Evolutionary conservation across 495 filamentous ascomycete species (phyloP).

Genomic region (Aspergillus taichungensis): DNA sequence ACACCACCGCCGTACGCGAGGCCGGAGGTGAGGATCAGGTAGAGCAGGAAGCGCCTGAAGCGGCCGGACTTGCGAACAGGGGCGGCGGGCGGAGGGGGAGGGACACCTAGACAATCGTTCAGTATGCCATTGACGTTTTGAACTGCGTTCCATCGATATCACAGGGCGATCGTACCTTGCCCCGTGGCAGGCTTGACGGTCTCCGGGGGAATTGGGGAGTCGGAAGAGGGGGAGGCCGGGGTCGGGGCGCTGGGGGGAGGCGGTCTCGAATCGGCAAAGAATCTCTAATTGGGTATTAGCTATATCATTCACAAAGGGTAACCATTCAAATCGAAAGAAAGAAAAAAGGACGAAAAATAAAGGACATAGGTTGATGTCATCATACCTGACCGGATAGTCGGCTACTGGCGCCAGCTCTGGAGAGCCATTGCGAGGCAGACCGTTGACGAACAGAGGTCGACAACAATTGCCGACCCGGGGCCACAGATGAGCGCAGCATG

Average conservation of each 20-base stretch:
- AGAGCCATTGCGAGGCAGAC: conserved; percentile 38
- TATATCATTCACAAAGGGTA: too few species aligned
- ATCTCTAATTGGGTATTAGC: conserved; percentile 20
- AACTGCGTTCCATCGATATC: conserved; percentile 6
- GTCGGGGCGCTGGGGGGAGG: conserved; percentile 26
- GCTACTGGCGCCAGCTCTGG: conserved; percentile 34
- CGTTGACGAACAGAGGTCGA: conserved; percentile 35
- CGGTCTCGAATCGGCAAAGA: conserved; percentile 35
- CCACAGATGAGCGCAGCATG: conserved; percentile 44
- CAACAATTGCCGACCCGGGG: conserved; percentile 37
- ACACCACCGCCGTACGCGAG: conserved; percentile 80
- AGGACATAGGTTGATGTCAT: conserved; percentile 2
- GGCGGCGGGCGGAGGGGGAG: conserved; percentile 31
- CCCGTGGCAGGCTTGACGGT: conserved; percentile 48
- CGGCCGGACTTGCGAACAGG: conserved; percentile 61
- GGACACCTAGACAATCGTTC: conserved; percentile 17
- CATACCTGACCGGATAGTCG: conserved; percentile 38
- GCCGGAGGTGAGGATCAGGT: conserved; percentile 60
- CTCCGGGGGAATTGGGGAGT: conserved; percentile 49
- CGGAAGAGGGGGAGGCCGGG: conserved; percentile 37
- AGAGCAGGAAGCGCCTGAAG: conserved; percentile 66
- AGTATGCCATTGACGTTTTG: conserved; percentile 8
- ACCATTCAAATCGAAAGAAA: not conserved
- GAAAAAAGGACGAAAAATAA: not conserved
- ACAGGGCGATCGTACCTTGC: conserved; percentile 31